Evolutionary conservation across 2,329 filamentous ascomycete species (phyloP), one percentile per base, ranked within the genome.

Genomic region (Phialemoniopsis sp.): DNA sequence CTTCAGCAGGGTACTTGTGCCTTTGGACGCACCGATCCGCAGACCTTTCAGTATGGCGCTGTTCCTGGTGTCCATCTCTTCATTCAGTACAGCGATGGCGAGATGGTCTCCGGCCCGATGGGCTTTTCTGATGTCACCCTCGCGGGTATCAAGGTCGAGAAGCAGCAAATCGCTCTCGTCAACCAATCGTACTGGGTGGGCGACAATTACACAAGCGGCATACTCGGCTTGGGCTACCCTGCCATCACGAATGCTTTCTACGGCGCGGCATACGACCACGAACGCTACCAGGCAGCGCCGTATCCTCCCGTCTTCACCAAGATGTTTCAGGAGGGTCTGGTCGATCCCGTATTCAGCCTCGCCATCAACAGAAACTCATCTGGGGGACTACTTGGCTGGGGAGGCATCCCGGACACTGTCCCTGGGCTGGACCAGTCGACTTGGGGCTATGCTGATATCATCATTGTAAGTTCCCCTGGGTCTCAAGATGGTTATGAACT

Each of bases 201-300:
- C 34, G 67, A 75, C 54, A 75, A 75, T 51, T 48, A 66, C 32
- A 76, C 72, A 17, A 69, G 68, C 39, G 73, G 72, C 6, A 57
- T 76, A 33, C 53, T 76, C 15, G 73, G 72, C 1, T 60, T 77
- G 41, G 72, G 69, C 1, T 76, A 73, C 39, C 67, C 70, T 3
- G 62, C 68, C 31, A 47, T 77, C 21, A 74, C 72, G 1, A 73
- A 64, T 37, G 68, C 65, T 12, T 76, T 66, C 44, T 58, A 60
- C 19, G 70, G 69, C 15, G 57, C 64, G 6, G 12, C 7, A n/a
- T 35, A 35, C 18, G 28, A 28, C 12, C 28, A 37, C 35, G 38
- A 36, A 13, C n/a, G 18, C 16, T 5, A n/a, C 12, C n/a, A 37
- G 13, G 16, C 26, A 6, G 34, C 14, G 4, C 9, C 8, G 7